Percentiles rank a stretch among this genome's conserved stretches.
phyloP scores from a whole-genome alignment of 2,329 filamentous ascomycete genomes.

The Pseudogymnoascus sp. region DNA sequence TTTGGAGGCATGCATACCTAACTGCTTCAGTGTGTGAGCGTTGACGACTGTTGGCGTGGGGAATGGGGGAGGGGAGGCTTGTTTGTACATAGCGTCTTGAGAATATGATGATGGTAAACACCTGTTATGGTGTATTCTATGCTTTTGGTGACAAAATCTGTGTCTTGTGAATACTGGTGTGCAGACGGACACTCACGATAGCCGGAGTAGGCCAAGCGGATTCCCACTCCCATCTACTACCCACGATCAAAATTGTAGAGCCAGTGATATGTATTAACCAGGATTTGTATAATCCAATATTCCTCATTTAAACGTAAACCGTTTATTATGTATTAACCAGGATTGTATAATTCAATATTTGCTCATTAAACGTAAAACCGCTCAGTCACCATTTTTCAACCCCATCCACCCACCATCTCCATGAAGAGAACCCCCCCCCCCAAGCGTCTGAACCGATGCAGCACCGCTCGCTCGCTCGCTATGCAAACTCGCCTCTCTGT shows the following conservation, averaged over 20 bases:
- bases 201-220: too few species aligned
- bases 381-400: background rate
- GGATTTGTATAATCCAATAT: background rate
- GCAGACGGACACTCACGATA: background rate
- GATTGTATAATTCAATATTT: background rate
- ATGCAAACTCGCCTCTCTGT: background rate
- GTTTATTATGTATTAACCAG: background rate
- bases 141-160: background rate
- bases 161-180: background rate
- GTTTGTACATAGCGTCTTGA: background rate
- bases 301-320: background rate
- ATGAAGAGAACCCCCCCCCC: background rate
- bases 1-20: slow-evolving; percentile 1
- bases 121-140: background rate
- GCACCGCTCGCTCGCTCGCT: background rate
- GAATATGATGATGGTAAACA: background rate
- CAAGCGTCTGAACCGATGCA: background rate
- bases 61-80: background rate
- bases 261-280: background rate
- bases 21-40: slow-evolving; percentile 2
- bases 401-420: background rate
- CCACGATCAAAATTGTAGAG: background rate
- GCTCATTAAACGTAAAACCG: background rate
- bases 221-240: too few species aligned
- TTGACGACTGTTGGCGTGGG: background rate